Evolutionary conservation across 2,329 filamentous ascomycete species (phyloP), one percentile per base, ranked within the genome.

Genomic region (Pyricularia pennisetigena): DNA sequence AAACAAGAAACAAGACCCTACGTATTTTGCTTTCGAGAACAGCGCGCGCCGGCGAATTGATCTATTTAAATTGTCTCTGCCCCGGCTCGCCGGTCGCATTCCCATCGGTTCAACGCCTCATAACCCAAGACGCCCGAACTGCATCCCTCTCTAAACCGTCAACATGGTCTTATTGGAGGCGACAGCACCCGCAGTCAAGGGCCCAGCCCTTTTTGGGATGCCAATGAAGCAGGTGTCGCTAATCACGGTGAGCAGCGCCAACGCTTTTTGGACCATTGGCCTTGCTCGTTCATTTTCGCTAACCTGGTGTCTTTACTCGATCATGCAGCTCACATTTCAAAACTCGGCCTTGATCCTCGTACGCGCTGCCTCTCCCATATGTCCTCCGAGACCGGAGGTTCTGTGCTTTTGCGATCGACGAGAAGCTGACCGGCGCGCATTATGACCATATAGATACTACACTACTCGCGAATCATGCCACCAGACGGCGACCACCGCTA

Each of bases 381-480:
- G 7, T 23, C 9, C 23, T 61, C 23, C 57, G 8, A 61, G n/a
- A 26, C 9, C 57, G 9, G 57, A 23, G 20, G 12, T 59, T 65
- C 24, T 26, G 59, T 9, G 32, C 5, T 30, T 54, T 64, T 64
- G 28, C 35, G 20, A 35, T 41, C 54, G 30, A 24, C 70, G 68
- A 49, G 35, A 30, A 66, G 41, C 35, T 57, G 68, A 57, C 14
- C 23, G 3, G 29, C 59, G 73, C 69, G 63, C 66, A 61, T 20
- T 62, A 68, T 68, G 26, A 30, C 66, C 16, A 41, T 41, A 3
- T 75, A 94, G 92, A 85, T 97, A 68, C 91, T 97, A 85, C 94
- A 97, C 81, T 97, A 98, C 79, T 97, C 94, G 32, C 88, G 94
- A 72, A 88, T 96, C 70, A 97, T 97, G 94, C 91, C 93, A n/a